Conservation (phyloP, 2,329 filamentous ascomycete genomes). For the Clarireedia sp. region DNA sequence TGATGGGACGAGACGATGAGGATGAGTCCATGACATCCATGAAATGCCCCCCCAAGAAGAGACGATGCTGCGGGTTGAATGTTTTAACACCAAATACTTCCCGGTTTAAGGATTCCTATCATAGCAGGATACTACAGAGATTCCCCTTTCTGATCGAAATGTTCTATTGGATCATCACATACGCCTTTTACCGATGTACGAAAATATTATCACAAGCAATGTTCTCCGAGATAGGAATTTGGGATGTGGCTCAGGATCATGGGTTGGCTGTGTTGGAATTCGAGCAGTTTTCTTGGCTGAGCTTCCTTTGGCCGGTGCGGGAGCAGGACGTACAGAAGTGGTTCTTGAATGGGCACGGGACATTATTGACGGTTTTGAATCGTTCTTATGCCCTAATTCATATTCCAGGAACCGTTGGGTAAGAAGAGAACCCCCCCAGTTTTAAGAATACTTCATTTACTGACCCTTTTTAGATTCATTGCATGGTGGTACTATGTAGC, state of each 20-base stretch:
- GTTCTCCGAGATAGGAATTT: conserved; percentile 37
- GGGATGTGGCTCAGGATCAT: conserved; percentile 48
- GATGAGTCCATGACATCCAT: conserved; percentile 21
- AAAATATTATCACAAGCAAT: conserved; percentile 25
- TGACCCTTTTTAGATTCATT: conserved; percentile 42
- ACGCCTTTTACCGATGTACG: conserved; percentile 27
- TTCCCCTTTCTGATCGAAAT: conserved; percentile 59
- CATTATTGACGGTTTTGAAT: conserved; percentile 47
- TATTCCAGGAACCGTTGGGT: conserved; percentile 53
- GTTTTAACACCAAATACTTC: conserved; percentile 51
- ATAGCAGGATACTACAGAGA: conserved; percentile 56
- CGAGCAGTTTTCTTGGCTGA: conserved; percentile 43
- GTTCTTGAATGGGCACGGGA: conserved; percentile 47
- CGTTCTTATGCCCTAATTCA: conserved; percentile 52
- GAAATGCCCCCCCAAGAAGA: conserved; percentile 39
- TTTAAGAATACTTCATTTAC: not conserved
- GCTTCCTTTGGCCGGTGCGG: conserved; percentile 43
- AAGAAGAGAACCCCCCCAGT: conserved; percentile 16
- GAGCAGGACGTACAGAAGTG: conserved; percentile 48
- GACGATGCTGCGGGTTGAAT: conserved; percentile 41
- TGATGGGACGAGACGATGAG: conserved; percentile 18
- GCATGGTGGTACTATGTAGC: conserved; percentile 57
- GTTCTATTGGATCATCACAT: conserved; percentile 57
- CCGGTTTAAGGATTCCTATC: conserved; percentile 50
- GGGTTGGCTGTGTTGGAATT: conserved; percentile 46